Percentiles rank a stretch among this genome's conserved stretches.
Evolutionary conservation across 148 eudicot species (phyloP).

Genomic region (Vaccinium macrocarpon): DNA sequence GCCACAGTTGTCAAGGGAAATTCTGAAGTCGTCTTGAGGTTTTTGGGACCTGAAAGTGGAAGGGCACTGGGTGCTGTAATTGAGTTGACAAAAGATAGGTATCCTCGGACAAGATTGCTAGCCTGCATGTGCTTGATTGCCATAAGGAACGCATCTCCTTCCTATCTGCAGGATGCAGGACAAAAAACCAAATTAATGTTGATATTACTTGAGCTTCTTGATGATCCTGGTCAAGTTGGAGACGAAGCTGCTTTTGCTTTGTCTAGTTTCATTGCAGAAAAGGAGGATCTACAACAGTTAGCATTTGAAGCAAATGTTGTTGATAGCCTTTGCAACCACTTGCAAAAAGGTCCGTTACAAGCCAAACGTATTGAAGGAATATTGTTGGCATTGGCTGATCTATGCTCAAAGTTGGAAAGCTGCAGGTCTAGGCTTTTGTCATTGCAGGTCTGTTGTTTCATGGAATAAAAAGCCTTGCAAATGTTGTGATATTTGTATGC

Average conservation of each 20-base stretch:
- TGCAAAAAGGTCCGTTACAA: slow-evolving; percentile 42
- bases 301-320: slow-evolving; percentile 74
- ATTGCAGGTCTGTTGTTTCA: slow-evolving; percentile 65
- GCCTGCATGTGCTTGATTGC: slow-evolving; percentile 79
- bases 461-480: background rate
- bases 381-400: slow-evolving; percentile 69
- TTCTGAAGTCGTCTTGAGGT: slow-evolving; percentile 52
- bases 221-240: slow-evolving; percentile 94
- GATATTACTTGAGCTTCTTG: slow-evolving; percentile 80
- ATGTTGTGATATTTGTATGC: background rate
- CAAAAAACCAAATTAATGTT: slow-evolving; percentile 57
- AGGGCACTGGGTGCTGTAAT: slow-evolving; percentile 50
- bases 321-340: slow-evolving; percentile 60
- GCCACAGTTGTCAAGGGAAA: slow-evolving; percentile 62
- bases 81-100: slow-evolving; percentile 68
- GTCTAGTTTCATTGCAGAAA: slow-evolving; percentile 56
- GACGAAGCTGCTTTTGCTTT: slow-evolving; percentile 91
- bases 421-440: slow-evolving; percentile 71
- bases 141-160: slow-evolving; percentile 60
- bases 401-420: slow-evolving; percentile 81
- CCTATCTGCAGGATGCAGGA: slow-evolving; percentile 53
- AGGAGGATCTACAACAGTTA: slow-evolving; percentile 73
- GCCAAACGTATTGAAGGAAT: slow-evolving; percentile 75
- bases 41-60: slow-evolving; percentile 67
- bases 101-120: slow-evolving; percentile 77